Base-by-base conservation (phyloP, 345 rosid genomes). In the Pistacia vera region DNA sequence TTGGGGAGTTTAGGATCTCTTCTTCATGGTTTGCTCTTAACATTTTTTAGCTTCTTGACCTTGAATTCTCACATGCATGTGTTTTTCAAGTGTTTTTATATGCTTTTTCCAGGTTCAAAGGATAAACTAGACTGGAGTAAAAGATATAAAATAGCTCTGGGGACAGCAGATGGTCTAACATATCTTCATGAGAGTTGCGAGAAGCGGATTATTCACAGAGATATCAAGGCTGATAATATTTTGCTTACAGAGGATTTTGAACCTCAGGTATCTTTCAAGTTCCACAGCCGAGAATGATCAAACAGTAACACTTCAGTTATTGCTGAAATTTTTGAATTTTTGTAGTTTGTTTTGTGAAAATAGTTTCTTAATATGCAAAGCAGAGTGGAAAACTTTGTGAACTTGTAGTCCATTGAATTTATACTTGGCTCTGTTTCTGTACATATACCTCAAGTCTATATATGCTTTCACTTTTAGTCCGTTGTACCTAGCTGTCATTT, bases 151-250 rank as follows among this genome's bases (percentile, higher is more conserved):
- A 90, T 95, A 22, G 98, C 98, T 12, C 69, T 91, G 66, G 99
- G 99, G 76, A 89, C 83, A 57, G 94, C 98, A 63, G 90, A 91
- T 66, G 99, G 98, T 55, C 81, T 95, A 62, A 70, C 85, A 76
- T 95, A 95, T 86, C 99, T 95, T 77, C 99, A 95, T 11, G 96
- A 93, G 72, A 62, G 74, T 79, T 90, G 99, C 86, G 89, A 84
- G 55, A 93, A 84, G 81, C 80, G 99, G 78, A 93, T 95, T 85
- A 95, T 95, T 81, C 99, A 95, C 76, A 85, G 99, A 81, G 99
- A 95, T 79, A 95, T 95, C 73, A 95, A 95, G 87, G 91, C 89
- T 12, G 99, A 95, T 77, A 95, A 93, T 77, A 91, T 95, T 81
- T 93, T 95, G 70, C 97, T 95, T 66, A 88, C 98, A 0, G 91